A percentile compares a stretch with the other conserved stretches of the same genome.
phyloP scores from a whole-genome alignment of 257 asterid genomes.

The Plantago elongata region DNA sequence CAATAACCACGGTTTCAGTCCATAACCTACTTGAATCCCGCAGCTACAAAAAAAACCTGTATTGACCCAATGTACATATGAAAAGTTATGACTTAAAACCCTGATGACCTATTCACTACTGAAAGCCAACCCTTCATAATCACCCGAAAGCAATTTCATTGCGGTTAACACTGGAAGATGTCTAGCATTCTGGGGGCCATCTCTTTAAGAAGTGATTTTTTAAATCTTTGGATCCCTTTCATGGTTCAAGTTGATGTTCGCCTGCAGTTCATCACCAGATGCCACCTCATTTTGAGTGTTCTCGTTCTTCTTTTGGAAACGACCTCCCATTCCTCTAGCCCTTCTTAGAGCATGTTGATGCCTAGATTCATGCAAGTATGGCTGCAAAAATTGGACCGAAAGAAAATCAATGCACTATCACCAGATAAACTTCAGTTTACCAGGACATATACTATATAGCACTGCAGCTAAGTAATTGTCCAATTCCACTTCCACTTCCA shows the following conservation, averaged over 20 bases:
- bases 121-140: constrained; percentile 3
- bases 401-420: constrained; percentile 2
- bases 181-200: constrained; percentile 17
- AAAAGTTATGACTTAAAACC: constrained; percentile 17
- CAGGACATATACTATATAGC: constrained; percentile 2
- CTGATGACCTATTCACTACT: constrained; percentile 24
- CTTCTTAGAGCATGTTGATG: constrained; percentile 86
- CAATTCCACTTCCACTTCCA: not conserved
- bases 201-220: constrained; percentile 39
- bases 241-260: constrained; percentile 36
- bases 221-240: constrained; percentile 31
- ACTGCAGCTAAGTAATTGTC: constrained; percentile 3
- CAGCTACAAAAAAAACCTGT: constrained; percentile 41
- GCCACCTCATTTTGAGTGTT: constrained; percentile 40
- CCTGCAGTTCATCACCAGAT: constrained; percentile 38
- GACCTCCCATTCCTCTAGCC: constrained; percentile 85
- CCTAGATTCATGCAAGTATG: constrained; percentile 92
- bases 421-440: not conserved
- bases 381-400: constrained; percentile 46
- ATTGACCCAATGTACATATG: constrained; percentile 38
- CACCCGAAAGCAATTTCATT: constrained; percentile 8
- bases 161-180: constrained; percentile 9
- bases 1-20: constrained; percentile 18
- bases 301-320: constrained; percentile 74
- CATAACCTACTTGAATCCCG: constrained; percentile 25